A percentile compares a stretch with the other conserved stretches of the same genome.
These are phyloP conservation scores for Fraxinus cuspidata DNA, from an alignment of 257 asterid species.

Conservation along the genomic window DNA sequence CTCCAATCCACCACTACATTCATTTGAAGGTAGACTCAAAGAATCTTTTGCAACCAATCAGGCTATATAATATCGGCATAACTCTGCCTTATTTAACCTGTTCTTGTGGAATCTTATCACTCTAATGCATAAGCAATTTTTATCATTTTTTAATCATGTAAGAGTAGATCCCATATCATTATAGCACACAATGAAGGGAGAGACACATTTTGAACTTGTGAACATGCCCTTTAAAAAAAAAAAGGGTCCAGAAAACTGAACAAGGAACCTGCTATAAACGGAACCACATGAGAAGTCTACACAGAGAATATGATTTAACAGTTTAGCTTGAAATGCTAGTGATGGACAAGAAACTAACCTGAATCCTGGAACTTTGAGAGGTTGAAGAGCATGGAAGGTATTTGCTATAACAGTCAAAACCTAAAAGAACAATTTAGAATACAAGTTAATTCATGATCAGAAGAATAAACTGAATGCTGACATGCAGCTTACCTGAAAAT, in stretches of 20 bases:
- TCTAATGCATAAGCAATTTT: not conserved
- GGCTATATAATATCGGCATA: not conserved
- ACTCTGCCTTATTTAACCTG: not conserved
- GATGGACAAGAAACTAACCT: conserved; percentile 44
- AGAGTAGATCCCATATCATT: not conserved
- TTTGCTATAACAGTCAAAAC: conserved; percentile 87
- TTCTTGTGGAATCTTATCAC: not conserved
- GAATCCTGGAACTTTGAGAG: conserved; percentile 95
- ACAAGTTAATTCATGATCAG: conserved; percentile 3
- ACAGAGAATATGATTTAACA: not conserved
- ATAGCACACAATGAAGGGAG: not conserved
- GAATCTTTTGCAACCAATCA: not conserved
- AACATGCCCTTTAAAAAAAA: not conserved
- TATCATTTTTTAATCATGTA: not conserved
- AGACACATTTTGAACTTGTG: not conserved
- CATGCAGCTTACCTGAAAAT: conserved; percentile 67
- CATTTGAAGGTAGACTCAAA: not conserved
- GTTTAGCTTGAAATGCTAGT: not conserved
- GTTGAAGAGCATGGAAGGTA: conserved; percentile 93
- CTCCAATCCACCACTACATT: not conserved
- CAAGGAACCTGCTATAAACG: not conserved
- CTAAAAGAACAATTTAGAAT: conserved; percentile 35
- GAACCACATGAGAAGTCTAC: not conserved
- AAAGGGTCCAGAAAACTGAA: not conserved
- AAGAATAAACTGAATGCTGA: not conserved